These are phyloP conservation scores for Planoprotostelium fungivorum DNA, from an alignment of 78 protist species.

Conservation along the genomic window DNA sequence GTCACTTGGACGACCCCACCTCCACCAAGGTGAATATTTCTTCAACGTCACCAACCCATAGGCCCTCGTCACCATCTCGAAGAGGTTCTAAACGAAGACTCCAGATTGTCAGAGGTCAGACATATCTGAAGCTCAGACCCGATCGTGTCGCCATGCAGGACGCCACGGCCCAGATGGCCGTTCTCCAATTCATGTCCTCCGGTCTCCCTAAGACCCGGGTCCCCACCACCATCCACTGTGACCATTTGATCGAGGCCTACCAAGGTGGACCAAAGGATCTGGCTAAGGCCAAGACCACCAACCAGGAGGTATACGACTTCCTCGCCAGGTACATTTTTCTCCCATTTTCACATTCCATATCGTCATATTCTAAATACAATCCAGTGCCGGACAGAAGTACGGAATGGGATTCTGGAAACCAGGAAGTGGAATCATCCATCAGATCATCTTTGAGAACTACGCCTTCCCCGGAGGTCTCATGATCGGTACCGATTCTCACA, in stretches of 20 bases:
- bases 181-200: constrained; percentile 89
- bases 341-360: too few species aligned
- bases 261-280: constrained; percentile 77
- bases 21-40: constrained; percentile 36
- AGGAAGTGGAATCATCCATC: constrained; percentile 95
- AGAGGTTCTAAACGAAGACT: background rate
- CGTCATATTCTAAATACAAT: background rate
- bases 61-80: too few species aligned
- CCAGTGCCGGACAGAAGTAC: constrained; percentile 46
- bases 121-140: constrained; percentile 85
- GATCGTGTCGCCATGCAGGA: constrained; percentile 95
- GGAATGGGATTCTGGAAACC: constrained; percentile 95
- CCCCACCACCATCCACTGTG: constrained; percentile 94
- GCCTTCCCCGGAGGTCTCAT: constrained; percentile 93
- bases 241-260: constrained; percentile 88
- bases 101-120: constrained; percentile 58
- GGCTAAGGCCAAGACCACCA: constrained; percentile 45
- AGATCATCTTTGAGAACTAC: constrained; percentile 91
- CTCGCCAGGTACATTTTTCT: constrained; percentile 37
- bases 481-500: constrained; percentile 89
- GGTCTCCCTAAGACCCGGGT: constrained; percentile 88
- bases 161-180: constrained; percentile 94
- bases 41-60: too few species aligned
- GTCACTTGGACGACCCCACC: constrained; percentile 81
- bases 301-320: constrained; percentile 91